Base-by-base conservation (phyloP, 2,329 filamentous ascomycete genomes). In the Massarina eburnea region DNA sequence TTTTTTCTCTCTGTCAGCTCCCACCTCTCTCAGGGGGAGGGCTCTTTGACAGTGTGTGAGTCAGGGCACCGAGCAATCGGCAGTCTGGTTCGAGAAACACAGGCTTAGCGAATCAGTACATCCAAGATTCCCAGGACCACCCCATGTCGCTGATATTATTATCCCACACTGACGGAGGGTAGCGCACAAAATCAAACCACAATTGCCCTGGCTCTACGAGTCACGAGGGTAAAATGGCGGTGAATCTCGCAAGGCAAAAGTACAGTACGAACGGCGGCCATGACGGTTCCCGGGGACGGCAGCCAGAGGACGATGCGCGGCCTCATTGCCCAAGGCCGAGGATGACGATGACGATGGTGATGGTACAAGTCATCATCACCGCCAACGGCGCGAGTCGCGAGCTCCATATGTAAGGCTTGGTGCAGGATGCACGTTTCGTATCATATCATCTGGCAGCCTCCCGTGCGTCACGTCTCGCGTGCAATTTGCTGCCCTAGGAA, bases 341-440 rank as follows among this genome's bases (percentile, higher is more conserved):
- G n/a, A n/a, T n/a, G n/a, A n/a, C n/a, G n/a, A n/a, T n/a, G n/a
- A 26, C 41, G 52, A 46, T 49, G 35, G 45, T 56, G 48, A 54
- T 47, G 48, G 57, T 55, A 50, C 54, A 46, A 47, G 45, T 48
- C 45, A 47, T 55, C 41, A 48, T 48, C 44, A 50, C 52, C 56
- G 53, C 33, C 88, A 89, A 2, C 79, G 83, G 0, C 86, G 89
- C 18, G 96, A 95, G 63, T 85, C 89, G 0, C 84, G 51, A 89
- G 43, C 88, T 90, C 1, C 42, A 39, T 44, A 1, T 43, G 40
- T 45, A 41, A 54, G 53, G 50, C 48, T 48, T 40, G 41, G 52
- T 37, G 55, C 20, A 58, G 49, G 54, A 57, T 55, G 48, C 55
- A 58, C 48, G 58, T 66, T 61, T 65, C 61, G 61, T 50, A 41